Evolutionary conservation across 805 yeast species (phyloP).

Genomic region (Saturnispora halmiae): DNA sequence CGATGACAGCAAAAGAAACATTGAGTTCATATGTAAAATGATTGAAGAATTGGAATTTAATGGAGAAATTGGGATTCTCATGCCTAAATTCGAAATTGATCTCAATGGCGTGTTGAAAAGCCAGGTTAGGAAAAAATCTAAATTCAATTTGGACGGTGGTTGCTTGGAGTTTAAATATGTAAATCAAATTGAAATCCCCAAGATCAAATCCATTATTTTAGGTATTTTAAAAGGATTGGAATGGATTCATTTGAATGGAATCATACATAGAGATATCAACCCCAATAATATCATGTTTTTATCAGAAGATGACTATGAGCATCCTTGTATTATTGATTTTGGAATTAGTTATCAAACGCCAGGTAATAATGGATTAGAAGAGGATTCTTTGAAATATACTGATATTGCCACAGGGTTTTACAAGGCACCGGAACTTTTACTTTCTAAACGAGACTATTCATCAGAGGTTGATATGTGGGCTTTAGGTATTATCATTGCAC

Average conservation of each 20-base stretch:
- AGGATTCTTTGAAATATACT: constrained; percentile 33
- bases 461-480: constrained; percentile 64
- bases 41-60: constrained; percentile 4
- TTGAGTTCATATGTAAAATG: background rate
- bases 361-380: constrained; percentile 65
- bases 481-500: constrained; percentile 51
- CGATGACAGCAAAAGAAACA: too few species aligned
- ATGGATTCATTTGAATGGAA: constrained; percentile 61
- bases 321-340: constrained; percentile 33
- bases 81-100: constrained; percentile 33
- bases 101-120: constrained; percentile 29
- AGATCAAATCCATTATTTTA: constrained; percentile 27
- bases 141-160: constrained; percentile 18
- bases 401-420: constrained; percentile 60
- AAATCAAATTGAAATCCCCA: constrained; percentile 15
- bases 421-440: constrained; percentile 66
- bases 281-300: constrained; percentile 51
- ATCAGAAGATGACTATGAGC: constrained; percentile 13
- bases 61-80: constrained; percentile 32
- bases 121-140: constrained; percentile 26
- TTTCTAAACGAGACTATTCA: constrained; percentile 48
- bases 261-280: constrained; percentile 64
- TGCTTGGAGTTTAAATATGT: constrained; percentile 4
- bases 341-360: constrained; percentile 32
- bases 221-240: constrained; percentile 39